phyloP scores from a whole-genome alignment of 176 grass and related monocot genomes.

The bread wheat (Triticum aestivum) region IWGSC_CS_RefSeq_v2.1 NC_057814.1:394795261-394795760 shows the following conservation, averaged over 20 bases:
- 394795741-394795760: not conserved
- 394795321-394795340: not conserved
- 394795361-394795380: not conserved
- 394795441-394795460: no score
- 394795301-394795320: not conserved
- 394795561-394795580: not conserved
- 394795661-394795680: conserved; percentile 10
- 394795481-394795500: no score
- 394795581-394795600: not conserved
- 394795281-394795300: conserved; percentile 16
- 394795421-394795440: no score
- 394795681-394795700: not conserved
- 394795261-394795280: not conserved
- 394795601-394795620: not conserved
- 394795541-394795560: no score
- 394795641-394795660: not conserved
- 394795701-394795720: not conserved
- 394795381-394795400: not conserved
- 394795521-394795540: no score
- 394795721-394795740: conserved; percentile 22
- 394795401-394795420: no score
- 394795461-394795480: no score
- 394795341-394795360: not conserved
- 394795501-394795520: no score
- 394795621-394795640: not conserved